These are phyloP conservation scores for Ustilago trichophora DNA, from an alignment of 1,284 basidiomycete species.

Conservation along the genomic window DNA sequence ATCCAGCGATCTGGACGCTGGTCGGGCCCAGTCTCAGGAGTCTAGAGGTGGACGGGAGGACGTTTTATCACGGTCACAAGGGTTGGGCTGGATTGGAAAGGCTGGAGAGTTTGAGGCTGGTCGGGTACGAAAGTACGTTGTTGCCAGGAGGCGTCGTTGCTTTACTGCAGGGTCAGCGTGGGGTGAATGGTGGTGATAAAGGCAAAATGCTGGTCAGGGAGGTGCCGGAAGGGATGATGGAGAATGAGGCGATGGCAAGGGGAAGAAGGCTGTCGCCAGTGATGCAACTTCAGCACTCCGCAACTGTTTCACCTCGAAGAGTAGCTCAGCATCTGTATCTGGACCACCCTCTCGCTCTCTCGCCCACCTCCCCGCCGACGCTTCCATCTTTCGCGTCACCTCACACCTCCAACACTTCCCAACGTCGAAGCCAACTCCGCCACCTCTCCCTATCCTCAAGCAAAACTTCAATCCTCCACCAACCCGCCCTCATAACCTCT, in stretches of 20 bases:
- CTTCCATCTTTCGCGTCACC: background rate
- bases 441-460: slow-evolving; percentile 30
- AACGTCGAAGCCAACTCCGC: slow-evolving; percentile 5
- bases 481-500: slow-evolving; percentile 5
- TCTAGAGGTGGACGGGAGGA: slow-evolving; percentile 24
- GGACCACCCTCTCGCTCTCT: slow-evolving; percentile 4
- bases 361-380: no score
- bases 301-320: background rate
- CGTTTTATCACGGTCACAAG: slow-evolving; percentile 30
- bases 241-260: slow-evolving; percentile 2
- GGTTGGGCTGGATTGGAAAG: slow-evolving; percentile 6
- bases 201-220: no score
- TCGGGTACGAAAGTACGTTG: slow-evolving; percentile 34
- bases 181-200: no score
- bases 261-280: background rate
- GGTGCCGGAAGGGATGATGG: no score
- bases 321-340: slow-evolving; percentile 18
- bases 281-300: slow-evolving; percentile 7
- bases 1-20: slow-evolving; percentile 17
- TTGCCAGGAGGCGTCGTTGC: slow-evolving; percentile 19
- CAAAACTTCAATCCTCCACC: slow-evolving; percentile 38
- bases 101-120: slow-evolving; percentile 29
- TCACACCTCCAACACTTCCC: background rate
- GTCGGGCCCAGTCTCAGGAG: slow-evolving; percentile 3
- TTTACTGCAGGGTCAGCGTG: slow-evolving; percentile 3